These are phyloP conservation scores for Chrysoporthe puriensis DNA, from an alignment of 2,329 filamentous ascomycete genomes.

Conservation along the genomic window DNA sequence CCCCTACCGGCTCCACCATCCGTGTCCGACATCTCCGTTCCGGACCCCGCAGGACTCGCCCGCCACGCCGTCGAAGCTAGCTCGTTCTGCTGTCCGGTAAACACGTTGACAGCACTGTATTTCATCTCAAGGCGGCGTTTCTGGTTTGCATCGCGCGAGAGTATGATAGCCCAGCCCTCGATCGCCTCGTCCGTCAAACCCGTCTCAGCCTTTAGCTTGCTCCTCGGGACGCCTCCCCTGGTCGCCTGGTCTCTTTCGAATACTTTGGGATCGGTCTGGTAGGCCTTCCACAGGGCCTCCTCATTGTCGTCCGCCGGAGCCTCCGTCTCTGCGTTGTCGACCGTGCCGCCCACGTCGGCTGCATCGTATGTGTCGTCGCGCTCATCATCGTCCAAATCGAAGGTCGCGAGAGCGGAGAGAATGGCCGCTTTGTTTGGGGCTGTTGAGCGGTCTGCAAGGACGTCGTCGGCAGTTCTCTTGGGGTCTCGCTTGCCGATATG, in stretches of 20 bases:
- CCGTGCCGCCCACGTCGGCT: conserved; percentile 86
- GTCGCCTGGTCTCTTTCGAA: conserved; percentile 76
- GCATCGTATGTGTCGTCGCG: conserved; percentile 95
- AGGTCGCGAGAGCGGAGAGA: conserved; percentile 81
- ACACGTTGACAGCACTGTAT: conserved; percentile 55
- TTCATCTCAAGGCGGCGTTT: conserved; percentile 72
- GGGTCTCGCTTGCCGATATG: conserved; percentile 77
- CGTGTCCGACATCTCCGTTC: conserved; percentile 59
- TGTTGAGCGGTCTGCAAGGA: conserved; percentile 66
- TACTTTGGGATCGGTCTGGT: conserved; percentile 62
- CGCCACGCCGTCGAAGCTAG: conserved; percentile 70
- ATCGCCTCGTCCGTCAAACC: conserved; percentile 92
- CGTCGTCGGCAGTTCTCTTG: conserved; percentile 68
- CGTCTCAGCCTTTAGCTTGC: conserved; percentile 71
- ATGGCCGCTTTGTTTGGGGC: conserved; percentile 83
- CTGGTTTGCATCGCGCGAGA: conserved; percentile 71
- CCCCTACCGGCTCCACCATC: conserved; percentile 48
- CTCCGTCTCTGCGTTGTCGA: conserved; percentile 62
- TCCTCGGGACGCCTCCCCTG: conserved; percentile 65
- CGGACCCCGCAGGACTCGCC: conserved; percentile 55
- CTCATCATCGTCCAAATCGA: conserved; percentile 95
- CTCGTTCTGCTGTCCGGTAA: conserved; percentile 67
- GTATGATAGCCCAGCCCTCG: conserved; percentile 92
- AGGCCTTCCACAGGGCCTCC: conserved; percentile 73
- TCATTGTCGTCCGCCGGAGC: conserved; percentile 61